Conservation (phyloP, 208 protist genomes). For the Endotrypanum monterogeii region DNA sequence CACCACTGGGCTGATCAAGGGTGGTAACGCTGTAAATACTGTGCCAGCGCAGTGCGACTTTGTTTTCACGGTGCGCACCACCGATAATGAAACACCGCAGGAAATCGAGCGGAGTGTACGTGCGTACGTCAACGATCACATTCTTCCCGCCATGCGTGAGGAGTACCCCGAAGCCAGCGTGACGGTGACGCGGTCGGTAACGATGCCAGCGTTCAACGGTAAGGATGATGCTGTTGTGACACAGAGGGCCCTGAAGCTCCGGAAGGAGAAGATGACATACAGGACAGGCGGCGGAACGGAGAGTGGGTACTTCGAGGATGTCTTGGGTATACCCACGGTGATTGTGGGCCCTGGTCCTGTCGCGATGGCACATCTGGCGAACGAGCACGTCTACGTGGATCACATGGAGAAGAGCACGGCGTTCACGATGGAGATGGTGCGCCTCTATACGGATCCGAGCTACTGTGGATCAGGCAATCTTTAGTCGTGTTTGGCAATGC, state of each 20-base stretch:
- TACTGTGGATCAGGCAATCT: conserved; percentile 20
- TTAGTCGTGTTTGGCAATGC: background rate
- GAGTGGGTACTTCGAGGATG: conserved; percentile 58
- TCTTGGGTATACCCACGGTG: conserved; percentile 51
- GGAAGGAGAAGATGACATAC: conserved; percentile 14
- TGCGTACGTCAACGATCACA: conserved; percentile 34
- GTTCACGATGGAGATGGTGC: conserved; percentile 43
- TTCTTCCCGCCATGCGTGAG: conserved; percentile 41
- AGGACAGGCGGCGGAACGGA: conserved; percentile 49
- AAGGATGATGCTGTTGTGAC: conserved; percentile 44
- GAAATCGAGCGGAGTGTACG: conserved; percentile 34
- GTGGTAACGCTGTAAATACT: conserved; percentile 54
- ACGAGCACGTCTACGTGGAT: conserved; percentile 56
- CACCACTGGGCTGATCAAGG: conserved; percentile 40
- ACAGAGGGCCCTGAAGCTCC: conserved; percentile 24
- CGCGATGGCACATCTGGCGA: conserved; percentile 51
- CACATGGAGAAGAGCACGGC: conserved; percentile 35
- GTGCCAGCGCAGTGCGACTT: conserved; percentile 57
- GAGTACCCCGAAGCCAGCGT: conserved; percentile 48
- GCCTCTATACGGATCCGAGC: conserved; percentile 28
- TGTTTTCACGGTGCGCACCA: conserved; percentile 41
- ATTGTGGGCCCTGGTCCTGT: conserved; percentile 52
- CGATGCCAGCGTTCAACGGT: conserved; percentile 36
- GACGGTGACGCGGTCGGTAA: conserved; percentile 7
- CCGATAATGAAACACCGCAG: conserved; percentile 24